Evolutionary conservation across 2,329 filamentous ascomycete genomes (phyloP), one percentile per base, ranked within the genome.

Genomic region (Neopestalotiopsis sp.): DNA sequence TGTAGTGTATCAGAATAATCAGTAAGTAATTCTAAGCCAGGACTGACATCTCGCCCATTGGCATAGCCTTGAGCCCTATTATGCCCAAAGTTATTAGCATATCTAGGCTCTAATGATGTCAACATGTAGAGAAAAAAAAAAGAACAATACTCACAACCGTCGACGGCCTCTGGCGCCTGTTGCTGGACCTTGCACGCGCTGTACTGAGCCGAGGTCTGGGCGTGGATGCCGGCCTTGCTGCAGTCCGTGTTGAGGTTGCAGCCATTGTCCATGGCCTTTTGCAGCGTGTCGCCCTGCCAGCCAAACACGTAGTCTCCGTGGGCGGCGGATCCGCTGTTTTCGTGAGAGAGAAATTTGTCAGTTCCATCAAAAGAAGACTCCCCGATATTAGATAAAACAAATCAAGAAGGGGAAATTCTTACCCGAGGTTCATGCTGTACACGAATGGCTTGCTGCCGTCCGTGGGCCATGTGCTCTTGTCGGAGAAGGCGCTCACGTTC

Each of bases 231-330:
- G 67, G 82, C 82, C 30, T 75, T 74, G 42, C 80, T 73, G 75
- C 84, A 84, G 78, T 81, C 78, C 60, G 76, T 72, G 81, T 86
- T 83, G 65, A 84, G 81, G 74, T 84, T 84, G 78, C 83, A 85
- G 70, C 72, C 73, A 72, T 80, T 81, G 77, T 84, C 82, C 82
- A 84, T 83, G 73, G 82, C 81, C 77, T 78, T 82, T 75, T 86
- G 84, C 61, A 86, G 81, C 10, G 81, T 77, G 74, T 85, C 78
- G 69, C 79, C 82, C 74, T 85, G 82, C 84, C 84, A 86, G 68
- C 84, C 84, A 74, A 86, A 86, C 70, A 86, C 76, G 74, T 86
- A 86, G 76, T 86, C 84, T 30, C 83, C 84, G 75, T 86, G 84
- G 24, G 83, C 84, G 4, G 83, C 84, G 30, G 82, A 79, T 38